Base-by-base conservation (phyloP, 192 early-diverging fungal species). In the Coemansia aciculifera region DNA sequence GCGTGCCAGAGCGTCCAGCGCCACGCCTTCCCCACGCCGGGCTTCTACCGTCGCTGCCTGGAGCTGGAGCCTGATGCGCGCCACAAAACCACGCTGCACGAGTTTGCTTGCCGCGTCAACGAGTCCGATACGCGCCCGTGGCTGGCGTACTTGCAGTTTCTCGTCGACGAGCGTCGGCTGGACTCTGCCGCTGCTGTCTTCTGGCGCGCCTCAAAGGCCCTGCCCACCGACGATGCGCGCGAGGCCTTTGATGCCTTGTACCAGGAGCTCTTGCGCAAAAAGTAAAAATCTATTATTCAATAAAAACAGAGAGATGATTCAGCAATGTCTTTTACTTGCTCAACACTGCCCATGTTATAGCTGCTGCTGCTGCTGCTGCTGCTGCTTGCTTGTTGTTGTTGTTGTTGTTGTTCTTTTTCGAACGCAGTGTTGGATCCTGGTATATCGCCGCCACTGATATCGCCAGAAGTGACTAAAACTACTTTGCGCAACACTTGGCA, bases 31-130 rank as follows among this genome's bases (percentile, higher is more conserved):
- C 89, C 90, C 11, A 90, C 87, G 8, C 62, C 81, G 34, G 69
- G 60, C 4, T 90, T 91, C 69, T 89, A 85, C 71, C 78, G 81
- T 62, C 65, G 78, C n/a, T 90, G 90, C 66, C 54, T 91, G 40
- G 77, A 82, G 59, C 67, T 90, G 40, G 90, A 91, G 70, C 66
- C 86, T 13, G 81, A 76, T 2, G 17, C 62, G 3, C 59, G 63
- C 21, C 60, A 69, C 31, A 34, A 27, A 15, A 43, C 15, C 15
- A 43, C 59, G 42, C 62, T 84, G 66, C 68, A 77, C 36, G 82
- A 84, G 43, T 62, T 68, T 59, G 73, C 74, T 5, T 74, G 74
- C 15, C 67, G 73, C 11, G 67, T 84, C 2, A 54, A 67, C 46
- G 69, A 66, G n/a, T 3, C 36, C 3, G 62, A 78, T 0, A 31